Percentiles rank a stretch among this genome's conserved stretches.
Evolutionary conservation across 2,329 filamentous ascomycete genomes (phyloP).

Genomic region (Fusarium fracticaudum): DNA sequence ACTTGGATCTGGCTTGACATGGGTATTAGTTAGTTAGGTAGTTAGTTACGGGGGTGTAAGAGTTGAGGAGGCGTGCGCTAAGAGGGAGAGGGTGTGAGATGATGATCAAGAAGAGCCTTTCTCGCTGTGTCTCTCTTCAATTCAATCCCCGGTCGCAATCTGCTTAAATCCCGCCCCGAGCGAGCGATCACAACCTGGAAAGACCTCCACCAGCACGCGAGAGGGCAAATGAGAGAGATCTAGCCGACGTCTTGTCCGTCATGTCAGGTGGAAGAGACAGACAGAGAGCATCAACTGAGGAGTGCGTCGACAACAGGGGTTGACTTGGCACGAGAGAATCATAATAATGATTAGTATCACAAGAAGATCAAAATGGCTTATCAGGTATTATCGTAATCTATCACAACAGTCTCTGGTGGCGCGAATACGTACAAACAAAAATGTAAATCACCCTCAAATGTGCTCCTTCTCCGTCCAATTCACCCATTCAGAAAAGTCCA

Average conservation of each 20-base stretch:
- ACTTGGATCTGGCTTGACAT: slow-evolving; percentile 33
- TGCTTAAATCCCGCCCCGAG: slow-evolving; percentile 37
- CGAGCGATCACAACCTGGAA: slow-evolving; percentile 39
- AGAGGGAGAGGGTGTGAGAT: slow-evolving; percentile 1
- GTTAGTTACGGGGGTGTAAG: background rate
- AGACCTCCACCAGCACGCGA: slow-evolving; percentile 39
- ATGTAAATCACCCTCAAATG: background rate
- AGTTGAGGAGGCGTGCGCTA: background rate
- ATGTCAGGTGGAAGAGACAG: background rate
- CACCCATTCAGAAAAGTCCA: background rate
- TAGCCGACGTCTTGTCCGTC: slow-evolving; percentile 21
- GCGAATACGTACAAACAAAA: background rate
- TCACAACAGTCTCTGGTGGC: background rate
- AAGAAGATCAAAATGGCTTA: background rate
- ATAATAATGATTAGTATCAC: background rate
- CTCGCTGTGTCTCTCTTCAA: background rate
- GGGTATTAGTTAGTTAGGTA: background rate
- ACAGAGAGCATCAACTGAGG: slow-evolving; percentile 29
- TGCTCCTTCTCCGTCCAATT: background rate
- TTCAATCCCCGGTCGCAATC: slow-evolving; percentile 35
- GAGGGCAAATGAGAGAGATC: slow-evolving; percentile 44
- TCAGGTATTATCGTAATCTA: background rate
- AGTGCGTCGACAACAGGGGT: slow-evolving; percentile 31
- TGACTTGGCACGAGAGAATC: slow-evolving; percentile 5
- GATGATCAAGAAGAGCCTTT: background rate